Conservation (phyloP, 2,329 filamentous ascomycete genomes). For the Aspergillus alliaceus region DNA sequence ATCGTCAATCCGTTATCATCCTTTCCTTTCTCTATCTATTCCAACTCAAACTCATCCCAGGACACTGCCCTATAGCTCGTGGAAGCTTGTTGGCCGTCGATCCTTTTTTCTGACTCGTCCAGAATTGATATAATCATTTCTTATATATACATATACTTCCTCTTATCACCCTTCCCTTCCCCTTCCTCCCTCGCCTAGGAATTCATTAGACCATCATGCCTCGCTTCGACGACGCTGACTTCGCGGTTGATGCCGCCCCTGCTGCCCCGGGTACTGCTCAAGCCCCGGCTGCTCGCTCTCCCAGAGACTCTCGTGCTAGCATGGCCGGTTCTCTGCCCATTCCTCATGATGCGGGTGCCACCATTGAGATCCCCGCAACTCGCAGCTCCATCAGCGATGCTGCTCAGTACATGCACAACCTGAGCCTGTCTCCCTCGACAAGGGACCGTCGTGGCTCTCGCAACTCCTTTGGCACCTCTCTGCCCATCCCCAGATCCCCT, state of each 20-base stretch:
- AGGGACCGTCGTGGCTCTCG: constrained; percentile 67
- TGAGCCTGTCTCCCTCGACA: constrained; percentile 67
- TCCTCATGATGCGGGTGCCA: constrained; percentile 49
- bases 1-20: constrained; percentile 3
- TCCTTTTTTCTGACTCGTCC: background rate
- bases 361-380: constrained; percentile 70
- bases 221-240: constrained; percentile 59
- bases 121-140: constrained; percentile 18
- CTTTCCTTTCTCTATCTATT: constrained; percentile 6
- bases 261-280: constrained; percentile 12
- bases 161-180: constrained; percentile 2
- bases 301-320: constrained; percentile 28
- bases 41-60: constrained; percentile 1
- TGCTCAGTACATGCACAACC: constrained; percentile 69
- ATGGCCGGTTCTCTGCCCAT: constrained; percentile 34
- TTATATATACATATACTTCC: background rate
- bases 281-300: constrained; percentile 23
- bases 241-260: constrained; percentile 42
- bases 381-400: constrained; percentile 69
- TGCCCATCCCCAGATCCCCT: constrained; percentile 71
- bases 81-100: constrained; percentile 4
- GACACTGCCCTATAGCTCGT: background rate
- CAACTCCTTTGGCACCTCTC: constrained; percentile 72
- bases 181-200: background rate
- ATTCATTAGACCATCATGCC: constrained; percentile 52